Base-by-base conservation (phyloP, 1,284 basidiomycete species). In the Takashimella tepidaria region DNA sequence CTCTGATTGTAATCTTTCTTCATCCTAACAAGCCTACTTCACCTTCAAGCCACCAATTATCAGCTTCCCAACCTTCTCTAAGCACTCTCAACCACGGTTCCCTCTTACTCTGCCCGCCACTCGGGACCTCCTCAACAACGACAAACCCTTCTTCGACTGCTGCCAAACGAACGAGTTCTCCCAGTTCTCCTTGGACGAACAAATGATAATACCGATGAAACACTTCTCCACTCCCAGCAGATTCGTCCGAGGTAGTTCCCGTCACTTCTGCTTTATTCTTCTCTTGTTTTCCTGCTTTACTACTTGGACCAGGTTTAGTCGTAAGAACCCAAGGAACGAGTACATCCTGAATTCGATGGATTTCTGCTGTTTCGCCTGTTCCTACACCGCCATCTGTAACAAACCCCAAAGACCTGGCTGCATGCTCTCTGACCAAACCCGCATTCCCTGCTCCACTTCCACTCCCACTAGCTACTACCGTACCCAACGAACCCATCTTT, bases 141-240 rank as follows among this genome's bases (percentile, higher is more conserved):
- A 31, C 23, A 23, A 89, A 75, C 0, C 79, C 83, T 55, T 90
- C 76, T 16, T 78, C 80, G 22, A 64, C 53, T 3, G 86, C 86
- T 0, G 90, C 89, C 27, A 80, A 76, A 16, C 62, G 58, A 1
- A 87, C 83, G 16, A 95, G 79, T 8, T 71, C 74, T 21, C 70
- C 66, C 49, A 97, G 79, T 71, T 97, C 92, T 21, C 85, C 88
- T 51, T 82, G 76, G 0, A 84, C 81, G 67, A 96, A 97, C 80
- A 97, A 87, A 69, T 97, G 93, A 69, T 97, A 97, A 69, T 95
- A 97, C 52, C 92, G 82, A 67, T 92, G 83, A 75, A 84, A 88
- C 5, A 88, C 79, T 53, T 64, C 75, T 8, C 31, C 31, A 62
- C 60, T 60, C n/a, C 49, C 54, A 45, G 45, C 49, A 54, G 41